Evolutionary conservation across 140 eudicot species (phyloP).

Genomic region (Erigeron philadelphicus): DNA sequence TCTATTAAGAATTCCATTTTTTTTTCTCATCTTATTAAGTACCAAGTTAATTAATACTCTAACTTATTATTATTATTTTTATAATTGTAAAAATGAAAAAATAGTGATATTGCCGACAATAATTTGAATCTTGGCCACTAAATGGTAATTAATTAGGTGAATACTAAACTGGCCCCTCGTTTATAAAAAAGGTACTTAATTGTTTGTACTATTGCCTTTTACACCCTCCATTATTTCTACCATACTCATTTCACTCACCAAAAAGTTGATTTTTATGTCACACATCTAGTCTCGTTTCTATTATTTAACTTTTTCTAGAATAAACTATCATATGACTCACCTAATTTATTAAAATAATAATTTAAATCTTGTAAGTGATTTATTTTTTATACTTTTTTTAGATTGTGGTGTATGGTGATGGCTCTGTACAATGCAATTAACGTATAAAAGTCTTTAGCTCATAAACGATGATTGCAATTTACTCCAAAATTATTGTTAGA

Average conservation of each 20-base stretch:
- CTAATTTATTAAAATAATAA: conserved; percentile 22
- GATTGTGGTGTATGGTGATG: neutral
- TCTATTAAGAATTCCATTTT: neutral
- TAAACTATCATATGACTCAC: conserved; percentile 30
- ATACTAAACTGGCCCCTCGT: conserved; percentile 36
- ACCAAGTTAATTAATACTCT: conserved; percentile 1
- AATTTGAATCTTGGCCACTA: conserved; percentile 30
- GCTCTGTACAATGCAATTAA: neutral
- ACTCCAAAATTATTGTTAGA: no score
- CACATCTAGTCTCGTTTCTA: conserved; percentile 33
- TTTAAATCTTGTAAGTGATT: neutral
- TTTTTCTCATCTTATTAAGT: neutral
- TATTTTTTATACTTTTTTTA: neutral
- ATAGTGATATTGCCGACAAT: conserved; percentile 34
- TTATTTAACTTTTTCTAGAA: conserved; percentile 35
- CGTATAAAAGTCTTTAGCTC: neutral
- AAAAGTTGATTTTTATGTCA: conserved; percentile 41
- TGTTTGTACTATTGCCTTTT: conserved; percentile 38
- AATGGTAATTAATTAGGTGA: conserved; percentile 40
- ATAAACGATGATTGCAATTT: no score
- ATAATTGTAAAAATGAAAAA: conserved; percentile 4
- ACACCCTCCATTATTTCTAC: conserved; percentile 42
- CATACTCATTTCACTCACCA: conserved; percentile 42
- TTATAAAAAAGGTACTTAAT: conserved; percentile 25
- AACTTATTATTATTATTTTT: neutral